A percentile compares a stretch with the other conserved stretches of the same genome.
These are phyloP conservation scores for Sporobolomyces roseus DNA, from an alignment of 768 basidiomycete species.

Conservation along the genomic window DNA sequence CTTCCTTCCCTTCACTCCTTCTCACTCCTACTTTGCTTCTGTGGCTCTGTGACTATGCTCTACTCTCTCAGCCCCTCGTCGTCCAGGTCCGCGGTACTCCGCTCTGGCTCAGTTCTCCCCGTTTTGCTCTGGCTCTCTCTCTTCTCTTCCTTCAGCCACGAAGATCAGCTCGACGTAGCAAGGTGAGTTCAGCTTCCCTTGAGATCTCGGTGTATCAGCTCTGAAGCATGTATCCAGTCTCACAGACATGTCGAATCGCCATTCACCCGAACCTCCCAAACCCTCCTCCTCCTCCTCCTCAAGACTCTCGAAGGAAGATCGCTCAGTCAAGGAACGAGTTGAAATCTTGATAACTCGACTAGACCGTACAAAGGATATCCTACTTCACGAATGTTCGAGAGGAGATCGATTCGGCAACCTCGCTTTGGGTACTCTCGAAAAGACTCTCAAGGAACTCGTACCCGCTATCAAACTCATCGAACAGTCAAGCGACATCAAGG, in stretches of 20 bases:
- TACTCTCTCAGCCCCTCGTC: no score
- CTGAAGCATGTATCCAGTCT: no score
- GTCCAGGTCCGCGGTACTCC: no score
- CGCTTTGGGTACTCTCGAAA: slow-evolving; percentile 7
- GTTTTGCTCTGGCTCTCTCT: no score
- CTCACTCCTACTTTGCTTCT: background rate
- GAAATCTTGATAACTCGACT: background rate
- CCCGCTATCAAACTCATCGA: slow-evolving; percentile 7
- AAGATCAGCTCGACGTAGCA: no score
- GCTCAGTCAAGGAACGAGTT: background rate
- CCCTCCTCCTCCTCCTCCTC: background rate
- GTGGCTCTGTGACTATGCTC: background rate
- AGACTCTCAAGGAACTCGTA: slow-evolving; percentile 1
- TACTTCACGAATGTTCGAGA: background rate
- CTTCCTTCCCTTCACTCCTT: background rate
- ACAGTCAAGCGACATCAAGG: no score
- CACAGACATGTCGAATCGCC: background rate
- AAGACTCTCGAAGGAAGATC: background rate
- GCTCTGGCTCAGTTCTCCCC: no score
- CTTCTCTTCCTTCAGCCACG: no score
- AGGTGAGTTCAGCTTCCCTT: no score
- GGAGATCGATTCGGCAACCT: background rate
- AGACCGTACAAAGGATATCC: slow-evolving; percentile 7
- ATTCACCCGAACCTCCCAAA: background rate
- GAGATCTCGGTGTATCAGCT: no score